These are phyloP conservation scores for Thalassiosira mediterranea DNA, from an alignment of 352 stramenopile genomes.

Conservation along the genomic window DNA sequence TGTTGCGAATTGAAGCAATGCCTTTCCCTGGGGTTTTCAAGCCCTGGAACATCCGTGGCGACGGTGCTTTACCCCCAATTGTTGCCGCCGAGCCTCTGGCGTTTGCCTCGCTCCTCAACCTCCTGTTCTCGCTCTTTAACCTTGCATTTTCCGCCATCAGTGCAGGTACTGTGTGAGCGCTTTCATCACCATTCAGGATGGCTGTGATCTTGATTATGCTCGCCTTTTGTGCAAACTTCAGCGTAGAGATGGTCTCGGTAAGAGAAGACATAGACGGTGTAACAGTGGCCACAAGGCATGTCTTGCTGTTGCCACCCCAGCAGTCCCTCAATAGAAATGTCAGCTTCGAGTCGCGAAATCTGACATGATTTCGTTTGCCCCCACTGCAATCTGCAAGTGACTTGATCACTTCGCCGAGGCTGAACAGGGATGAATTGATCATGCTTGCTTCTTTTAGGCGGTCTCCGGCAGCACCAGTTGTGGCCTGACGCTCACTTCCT, in stretches of 20 bases:
- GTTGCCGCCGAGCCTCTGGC: no score
- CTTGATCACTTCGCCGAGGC: conserved; percentile 94
- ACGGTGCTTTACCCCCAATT: no score
- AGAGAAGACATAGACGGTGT: conserved; percentile 33
- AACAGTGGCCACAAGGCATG: conserved; percentile 55
- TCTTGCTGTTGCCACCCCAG: conserved; percentile 61
- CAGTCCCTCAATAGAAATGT: conserved; percentile 54
- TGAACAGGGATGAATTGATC: conserved; percentile 95
- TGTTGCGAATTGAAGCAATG: no score
- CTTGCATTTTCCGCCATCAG: no score
- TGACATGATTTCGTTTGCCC: conserved; percentile 73
- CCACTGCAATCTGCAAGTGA: conserved; percentile 85
- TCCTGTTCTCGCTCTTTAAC: no score
- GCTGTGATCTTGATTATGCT: conserved; percentile 60
- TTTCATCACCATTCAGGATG: conserved; percentile 57
- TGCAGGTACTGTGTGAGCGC: no score
- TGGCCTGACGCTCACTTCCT: conserved; percentile 55
- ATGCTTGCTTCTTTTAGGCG: conserved; percentile 94
- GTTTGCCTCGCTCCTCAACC: no score
- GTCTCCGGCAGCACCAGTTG: conserved; percentile 85
- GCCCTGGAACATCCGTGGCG: no score
- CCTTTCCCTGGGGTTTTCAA: no score
- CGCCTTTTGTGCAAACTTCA: conserved; percentile 59
- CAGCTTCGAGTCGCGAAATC: conserved; percentile 95
- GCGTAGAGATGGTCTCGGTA: conserved; percentile 53